Percentiles rank a stretch among this genome's conserved stretches.
Conservation (phyloP, 768 basidiomycete species). For the Suillus americanus region DNA sequence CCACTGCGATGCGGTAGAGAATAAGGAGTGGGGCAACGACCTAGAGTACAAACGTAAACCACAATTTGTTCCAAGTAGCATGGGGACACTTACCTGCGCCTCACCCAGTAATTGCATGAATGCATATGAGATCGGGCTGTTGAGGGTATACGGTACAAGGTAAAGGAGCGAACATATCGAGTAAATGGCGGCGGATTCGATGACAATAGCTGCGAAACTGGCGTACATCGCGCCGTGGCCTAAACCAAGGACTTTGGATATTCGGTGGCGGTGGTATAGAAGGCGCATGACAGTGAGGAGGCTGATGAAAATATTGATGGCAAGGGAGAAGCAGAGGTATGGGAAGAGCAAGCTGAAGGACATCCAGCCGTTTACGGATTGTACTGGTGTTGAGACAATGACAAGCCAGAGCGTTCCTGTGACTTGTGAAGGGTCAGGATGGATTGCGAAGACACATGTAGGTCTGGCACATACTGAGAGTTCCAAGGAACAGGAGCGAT, state of each 20-base stretch:
- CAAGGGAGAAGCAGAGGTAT: slow-evolving; percentile 32
- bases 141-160: slow-evolving; percentile 26
- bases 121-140: slow-evolving; percentile 25
- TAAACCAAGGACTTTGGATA: slow-evolving; percentile 26
- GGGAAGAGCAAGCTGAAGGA: slow-evolving; percentile 33
- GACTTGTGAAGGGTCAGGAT: slow-evolving; percentile 15
- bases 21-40: slow-evolving; percentile 48
- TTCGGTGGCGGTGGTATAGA: slow-evolving; percentile 27
- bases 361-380: slow-evolving; percentile 24
- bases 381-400: slow-evolving; percentile 25
- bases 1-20: slow-evolving; percentile 46
- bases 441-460: neutral
- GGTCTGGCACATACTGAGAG: slow-evolving; percentile 19
- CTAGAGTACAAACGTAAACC: slow-evolving; percentile 23
- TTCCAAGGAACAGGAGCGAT: slow-evolving; percentile 21
- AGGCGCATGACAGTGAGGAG: slow-evolving; percentile 32
- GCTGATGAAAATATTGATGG: slow-evolving; percentile 32
- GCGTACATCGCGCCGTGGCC: slow-evolving; percentile 27
- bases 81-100: slow-evolving; percentile 21
- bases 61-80: neutral
- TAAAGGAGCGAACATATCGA: slow-evolving; percentile 32
- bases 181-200: slow-evolving; percentile 36
- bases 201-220: slow-evolving; percentile 34
- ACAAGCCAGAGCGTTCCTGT: slow-evolving; percentile 30
- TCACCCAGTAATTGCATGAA: slow-evolving; percentile 33